phyloP scores from a whole-genome alignment of 805 yeast species.

The Nakazawaea anatomiae region DNA sequence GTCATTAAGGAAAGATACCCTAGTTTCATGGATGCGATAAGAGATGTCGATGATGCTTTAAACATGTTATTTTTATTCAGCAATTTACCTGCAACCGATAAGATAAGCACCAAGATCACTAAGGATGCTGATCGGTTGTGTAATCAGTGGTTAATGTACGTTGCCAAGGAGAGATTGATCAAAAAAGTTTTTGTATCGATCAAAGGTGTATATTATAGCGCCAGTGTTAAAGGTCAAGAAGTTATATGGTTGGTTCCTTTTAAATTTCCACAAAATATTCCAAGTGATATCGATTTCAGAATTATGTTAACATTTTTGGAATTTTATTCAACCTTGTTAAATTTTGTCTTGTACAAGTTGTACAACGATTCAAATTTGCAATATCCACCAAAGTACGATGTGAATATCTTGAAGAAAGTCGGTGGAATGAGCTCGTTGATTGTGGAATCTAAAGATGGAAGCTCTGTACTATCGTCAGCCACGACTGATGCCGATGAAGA shows the following conservation, averaged over 20 bases:
- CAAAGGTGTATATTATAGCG: slow-evolving; percentile 95
- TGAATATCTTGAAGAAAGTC: slow-evolving; percentile 67
- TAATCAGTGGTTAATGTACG: slow-evolving; percentile 93
- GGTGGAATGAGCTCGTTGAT: slow-evolving; percentile 87
- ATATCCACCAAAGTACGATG: slow-evolving; percentile 86
- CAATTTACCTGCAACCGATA: slow-evolving; percentile 89
- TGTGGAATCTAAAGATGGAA: slow-evolving; percentile 44
- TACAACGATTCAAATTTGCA: slow-evolving; percentile 81
- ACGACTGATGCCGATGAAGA: slow-evolving; percentile 16
- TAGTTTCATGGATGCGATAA: slow-evolving; percentile 81
- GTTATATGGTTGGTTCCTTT: slow-evolving; percentile 95
- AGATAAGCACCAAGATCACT: slow-evolving; percentile 74
- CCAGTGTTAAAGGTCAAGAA: slow-evolving; percentile 84
- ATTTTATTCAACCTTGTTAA: slow-evolving; percentile 87
- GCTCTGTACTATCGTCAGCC: slow-evolving; percentile 14
- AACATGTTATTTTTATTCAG: slow-evolving; percentile 93
- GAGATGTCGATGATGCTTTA: slow-evolving; percentile 93
- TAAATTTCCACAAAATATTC: slow-evolving; percentile 94
- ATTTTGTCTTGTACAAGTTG: slow-evolving; percentile 79
- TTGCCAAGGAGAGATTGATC: slow-evolving; percentile 76
- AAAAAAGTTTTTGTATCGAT: slow-evolving; percentile 92
- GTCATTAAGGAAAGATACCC: slow-evolving; percentile 95
- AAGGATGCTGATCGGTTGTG: slow-evolving; percentile 81
- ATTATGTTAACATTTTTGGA: slow-evolving; percentile 96
- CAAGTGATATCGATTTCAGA: slow-evolving; percentile 89